phyloP scores from a whole-genome alignment of 108 stramenopile genomes.

The Discostella stelligeroides region DNA sequence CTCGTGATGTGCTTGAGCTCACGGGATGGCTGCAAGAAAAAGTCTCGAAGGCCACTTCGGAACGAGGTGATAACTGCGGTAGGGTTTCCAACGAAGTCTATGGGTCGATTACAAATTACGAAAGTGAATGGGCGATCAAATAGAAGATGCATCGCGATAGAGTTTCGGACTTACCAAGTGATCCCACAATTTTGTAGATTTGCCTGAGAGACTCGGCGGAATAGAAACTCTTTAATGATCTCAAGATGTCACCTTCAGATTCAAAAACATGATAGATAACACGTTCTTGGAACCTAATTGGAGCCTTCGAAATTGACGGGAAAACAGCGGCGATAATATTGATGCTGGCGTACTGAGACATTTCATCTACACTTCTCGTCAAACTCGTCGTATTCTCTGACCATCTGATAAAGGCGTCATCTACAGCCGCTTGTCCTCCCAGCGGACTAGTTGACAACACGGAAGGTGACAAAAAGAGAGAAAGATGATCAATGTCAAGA shows the following conservation, averaged over 20 bases:
- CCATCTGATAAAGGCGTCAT: constrained; percentile 51
- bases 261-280: constrained; percentile 60
- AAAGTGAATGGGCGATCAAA: too few species aligned
- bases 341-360: constrained; percentile 16
- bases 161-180: constrained; percentile 39
- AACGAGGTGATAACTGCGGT: constrained; percentile 85
- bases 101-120: neutral
- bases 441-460: constrained; percentile 8
- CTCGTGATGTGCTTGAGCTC: constrained; percentile 84
- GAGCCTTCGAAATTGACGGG: constrained; percentile 84
- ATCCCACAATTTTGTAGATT: constrained; percentile 94
- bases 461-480: constrained; percentile 10
- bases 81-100: constrained; percentile 94
- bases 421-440: constrained; percentile 5
- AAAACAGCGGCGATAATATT: constrained; percentile 54
- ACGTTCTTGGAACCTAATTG: constrained; percentile 63
- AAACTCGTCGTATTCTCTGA: constrained; percentile 24
- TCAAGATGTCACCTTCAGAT: constrained; percentile 42
- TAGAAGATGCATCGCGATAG: too few species aligned
- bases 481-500: constrained; percentile 6
- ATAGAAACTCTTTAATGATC: constrained; percentile 41
- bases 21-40: constrained; percentile 87
- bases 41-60: constrained; percentile 89
- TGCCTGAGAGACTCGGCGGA: constrained; percentile 74
- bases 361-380: constrained; percentile 14